Percentiles rank a stretch among this genome's conserved stretches.
Evolutionary conservation across 345 rosid species (phyloP).

Genomic region (Eucalyptus dawsonii): DNA sequence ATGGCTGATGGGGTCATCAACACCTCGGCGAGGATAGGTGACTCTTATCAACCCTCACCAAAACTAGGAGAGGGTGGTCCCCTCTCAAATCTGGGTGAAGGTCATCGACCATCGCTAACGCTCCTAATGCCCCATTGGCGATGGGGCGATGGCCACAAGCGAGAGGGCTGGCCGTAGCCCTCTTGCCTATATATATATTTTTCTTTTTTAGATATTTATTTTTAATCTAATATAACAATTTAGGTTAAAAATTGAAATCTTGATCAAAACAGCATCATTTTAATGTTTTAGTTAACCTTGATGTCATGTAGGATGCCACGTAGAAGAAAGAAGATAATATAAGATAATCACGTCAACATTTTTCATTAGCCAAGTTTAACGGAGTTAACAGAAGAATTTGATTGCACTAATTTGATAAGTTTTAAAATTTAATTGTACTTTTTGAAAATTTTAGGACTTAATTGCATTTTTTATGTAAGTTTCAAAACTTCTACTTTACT

Average conservation of each 20-base stretch:
- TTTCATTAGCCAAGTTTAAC: accelerated
- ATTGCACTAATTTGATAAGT: too few species aligned
- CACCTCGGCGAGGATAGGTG: background rate
- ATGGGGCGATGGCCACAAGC: background rate
- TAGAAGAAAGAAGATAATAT: too few species aligned
- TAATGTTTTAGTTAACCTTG: background rate
- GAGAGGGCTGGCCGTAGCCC: background rate
- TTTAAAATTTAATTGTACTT: too few species aligned
- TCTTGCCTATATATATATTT: background rate
- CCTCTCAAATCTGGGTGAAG: accelerated
- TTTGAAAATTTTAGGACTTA: too few species aligned
- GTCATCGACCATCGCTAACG: too few species aligned
- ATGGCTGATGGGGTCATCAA: background rate
- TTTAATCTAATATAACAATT: background rate
- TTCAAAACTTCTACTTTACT: background rate
- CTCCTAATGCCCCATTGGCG: too few species aligned
- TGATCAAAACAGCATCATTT: too few species aligned
- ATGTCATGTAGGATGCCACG: background rate
- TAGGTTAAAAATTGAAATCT: background rate
- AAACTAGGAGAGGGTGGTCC: background rate
- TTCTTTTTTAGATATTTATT: too few species aligned
- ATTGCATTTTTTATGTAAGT: too few species aligned
- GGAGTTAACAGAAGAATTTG: background rate
- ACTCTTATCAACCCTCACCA: background rate
- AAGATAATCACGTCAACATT: background rate